These are phyloP conservation scores for Bullera alba DNA, from an alignment of 768 basidiomycete species.

Conservation along the genomic window DNA sequence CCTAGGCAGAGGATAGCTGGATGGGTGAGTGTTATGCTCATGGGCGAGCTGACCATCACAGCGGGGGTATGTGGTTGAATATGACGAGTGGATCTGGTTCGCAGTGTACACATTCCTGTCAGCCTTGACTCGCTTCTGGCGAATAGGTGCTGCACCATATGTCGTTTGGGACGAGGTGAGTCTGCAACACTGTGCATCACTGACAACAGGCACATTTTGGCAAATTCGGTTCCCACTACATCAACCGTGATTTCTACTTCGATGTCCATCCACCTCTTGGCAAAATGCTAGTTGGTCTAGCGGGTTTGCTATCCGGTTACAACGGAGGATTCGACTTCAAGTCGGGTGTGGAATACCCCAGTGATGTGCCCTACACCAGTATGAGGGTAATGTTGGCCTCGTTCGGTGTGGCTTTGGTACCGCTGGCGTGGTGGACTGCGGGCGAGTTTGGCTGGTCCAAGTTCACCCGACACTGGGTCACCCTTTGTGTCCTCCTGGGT, in stretches of 20 bases:
- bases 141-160: conserved; percentile 73
- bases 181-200: neutral
- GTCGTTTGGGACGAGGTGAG: conserved; percentile 90
- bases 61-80: conserved; percentile 37
- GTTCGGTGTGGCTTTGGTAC: conserved; percentile 93
- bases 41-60: conserved; percentile 5
- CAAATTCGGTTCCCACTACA: conserved; percentile 95
- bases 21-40: conserved; percentile 24
- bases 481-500: conserved; percentile 90
- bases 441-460: conserved; percentile 86
- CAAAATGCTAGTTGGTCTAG: conserved; percentile 96
- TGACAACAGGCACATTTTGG: conserved; percentile 76
- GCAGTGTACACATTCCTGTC: conserved; percentile 82
- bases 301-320: conserved; percentile 83
- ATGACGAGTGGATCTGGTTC: conserved; percentile 45
- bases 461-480: conserved; percentile 83
- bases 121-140: conserved; percentile 90
- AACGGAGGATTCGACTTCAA: conserved; percentile 89
- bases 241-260: conserved; percentile 98
- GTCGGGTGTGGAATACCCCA: conserved; percentile 77
- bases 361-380: conserved; percentile 77
- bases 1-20: conserved; percentile 32
- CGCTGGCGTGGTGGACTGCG: conserved; percentile 92
- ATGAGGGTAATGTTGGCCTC: conserved; percentile 93
- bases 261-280: conserved; percentile 98